Percentiles rank a stretch among this genome's conserved stretches.
Evolutionary conservation across 2,329 filamentous ascomycete species (phyloP).

Genomic region (Trichoderma sp.): DNA sequence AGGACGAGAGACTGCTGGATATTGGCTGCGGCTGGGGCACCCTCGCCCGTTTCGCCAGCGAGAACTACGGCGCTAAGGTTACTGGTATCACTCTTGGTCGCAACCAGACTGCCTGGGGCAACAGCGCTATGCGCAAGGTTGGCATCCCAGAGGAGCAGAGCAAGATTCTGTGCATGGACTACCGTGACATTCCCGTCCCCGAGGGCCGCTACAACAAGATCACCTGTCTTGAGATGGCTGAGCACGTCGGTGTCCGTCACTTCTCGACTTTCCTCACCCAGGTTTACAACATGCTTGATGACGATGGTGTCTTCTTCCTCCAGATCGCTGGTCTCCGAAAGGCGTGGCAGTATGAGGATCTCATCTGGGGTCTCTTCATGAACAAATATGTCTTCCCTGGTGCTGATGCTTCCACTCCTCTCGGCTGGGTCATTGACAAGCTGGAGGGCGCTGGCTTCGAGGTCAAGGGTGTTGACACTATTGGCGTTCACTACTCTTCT

Average conservation of each 20-base stretch:
- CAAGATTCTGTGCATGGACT: constrained; percentile 93
- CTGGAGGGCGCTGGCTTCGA: constrained; percentile 74
- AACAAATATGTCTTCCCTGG: constrained; percentile 99
- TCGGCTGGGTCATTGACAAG: constrained; percentile 82
- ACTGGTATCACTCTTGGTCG: constrained; percentile 92
- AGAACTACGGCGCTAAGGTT: constrained; percentile 83
- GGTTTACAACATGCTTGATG: constrained; percentile 92
- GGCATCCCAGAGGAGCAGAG: constrained; percentile 86
- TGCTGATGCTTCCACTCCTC: constrained; percentile 90
- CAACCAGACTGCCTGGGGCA: constrained; percentile 97
- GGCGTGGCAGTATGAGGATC: constrained; percentile 96
- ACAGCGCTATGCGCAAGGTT: constrained; percentile 79
- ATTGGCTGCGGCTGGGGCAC: constrained; percentile 99
- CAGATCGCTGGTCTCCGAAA: constrained; percentile 94
- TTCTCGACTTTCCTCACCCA: constrained; percentile 79
- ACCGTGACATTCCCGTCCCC: constrained; percentile 86
- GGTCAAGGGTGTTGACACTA: constrained; percentile 87
- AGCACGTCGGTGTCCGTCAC: constrained; percentile 95
- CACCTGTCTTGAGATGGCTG: constrained; percentile 96
- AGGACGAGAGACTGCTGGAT: constrained; percentile 82
- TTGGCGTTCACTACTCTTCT: constrained; percentile 95
- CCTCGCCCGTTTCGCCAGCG: constrained; percentile 86
- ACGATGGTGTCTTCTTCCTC: constrained; percentile 93
- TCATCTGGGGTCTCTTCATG: constrained; percentile 98
- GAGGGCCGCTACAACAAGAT: constrained; percentile 80